These are phyloP conservation scores for Lycium ferocissimum DNA, from an alignment of 257 asterid genomes.

Conservation along the genomic window DNA sequence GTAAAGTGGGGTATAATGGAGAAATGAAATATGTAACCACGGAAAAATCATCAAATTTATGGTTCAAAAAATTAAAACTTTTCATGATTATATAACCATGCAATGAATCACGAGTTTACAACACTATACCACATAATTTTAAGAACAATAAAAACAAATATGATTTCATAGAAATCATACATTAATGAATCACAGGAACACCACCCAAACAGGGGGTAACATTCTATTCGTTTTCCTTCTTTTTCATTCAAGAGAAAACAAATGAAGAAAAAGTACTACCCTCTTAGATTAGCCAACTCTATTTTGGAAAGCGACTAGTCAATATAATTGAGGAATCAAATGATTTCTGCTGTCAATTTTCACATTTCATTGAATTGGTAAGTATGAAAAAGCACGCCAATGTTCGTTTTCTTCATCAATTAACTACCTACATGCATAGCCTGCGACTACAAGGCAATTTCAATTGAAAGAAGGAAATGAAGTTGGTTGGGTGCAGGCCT, in stretches of 20 bases:
- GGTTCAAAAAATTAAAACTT: too few species aligned
- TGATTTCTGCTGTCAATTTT: neutral
- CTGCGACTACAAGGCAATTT: neutral
- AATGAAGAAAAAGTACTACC: neutral
- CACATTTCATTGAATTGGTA: constrained; percentile 7
- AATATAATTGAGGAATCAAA: constrained; percentile 32
- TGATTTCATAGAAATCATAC: too few species aligned
- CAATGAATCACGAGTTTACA: too few species aligned
- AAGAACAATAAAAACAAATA: too few species aligned
- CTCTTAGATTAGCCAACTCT: constrained; percentile 10
- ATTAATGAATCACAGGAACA: too few species aligned
- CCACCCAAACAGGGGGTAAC: too few species aligned
- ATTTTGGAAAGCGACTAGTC: constrained; percentile 25
- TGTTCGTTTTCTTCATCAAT: neutral
- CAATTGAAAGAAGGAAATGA: constrained; percentile 5
- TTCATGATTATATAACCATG: too few species aligned
- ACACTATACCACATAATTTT: too few species aligned
- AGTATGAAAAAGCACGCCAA: neutral
- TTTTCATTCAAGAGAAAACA: neutral
- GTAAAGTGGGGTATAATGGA: too few species aligned
- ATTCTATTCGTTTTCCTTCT: too few species aligned
- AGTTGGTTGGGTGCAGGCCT: neutral
- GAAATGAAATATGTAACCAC: too few species aligned
- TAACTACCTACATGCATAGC: neutral
- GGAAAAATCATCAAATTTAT: too few species aligned